Evolutionary conservation across 352 stramenopile genomes (phyloP), one percentile per base, ranked within the genome.

Genomic region (Phytophthora pistaciae): DNA sequence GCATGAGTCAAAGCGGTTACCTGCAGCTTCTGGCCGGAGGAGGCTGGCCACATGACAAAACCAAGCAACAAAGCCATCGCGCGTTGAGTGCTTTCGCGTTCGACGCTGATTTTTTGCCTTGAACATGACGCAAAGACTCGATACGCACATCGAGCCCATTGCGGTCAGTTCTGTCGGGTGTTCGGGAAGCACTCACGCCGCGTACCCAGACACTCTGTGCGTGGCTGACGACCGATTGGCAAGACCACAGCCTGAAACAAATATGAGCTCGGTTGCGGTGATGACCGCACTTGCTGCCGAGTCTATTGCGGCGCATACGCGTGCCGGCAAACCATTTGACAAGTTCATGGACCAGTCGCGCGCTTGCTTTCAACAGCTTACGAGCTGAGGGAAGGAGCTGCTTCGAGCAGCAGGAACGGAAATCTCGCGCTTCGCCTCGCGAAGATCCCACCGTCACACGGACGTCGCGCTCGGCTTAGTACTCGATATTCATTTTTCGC

Each of bases 91-190:
- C 20, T n/a, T 25, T n/a, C n/a, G 44, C 16, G 13, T 54, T 23
- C 5, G 48, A 14, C 27, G n/a, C 9, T 54, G 8, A 29, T 16
- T 54, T 29, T 31, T 29, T 25, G 10, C 48, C 14, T 29, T 29
- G 48, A 54, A 9, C 21, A 20, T 54, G 21, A n/a, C 20, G 48
- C 4, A 16, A 29, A 3, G 44, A 25, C 18, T 46, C 16, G 44
- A 52, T 52, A 25, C 44, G 44, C 44, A n/a, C 44, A 52, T 52
- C n/a, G 44, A 52, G 44, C 44, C 27, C 44, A 21, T 52, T 38
- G 20, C 16, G 40, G 10, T 0, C 27, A 59, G 31, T 44, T 59
- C 16, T 25, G 25, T 25, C 53, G 53, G 31, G n/a, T 44, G 11
- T 14, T 25, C 20, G 23, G 52, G 16, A 46, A 46, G 31, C 31